A percentile compares a stretch with the other conserved stretches of the same genome.
phyloP scores from a whole-genome alignment of 2,329 filamentous ascomycete species.

The Colletotrichum sp. region DNA sequence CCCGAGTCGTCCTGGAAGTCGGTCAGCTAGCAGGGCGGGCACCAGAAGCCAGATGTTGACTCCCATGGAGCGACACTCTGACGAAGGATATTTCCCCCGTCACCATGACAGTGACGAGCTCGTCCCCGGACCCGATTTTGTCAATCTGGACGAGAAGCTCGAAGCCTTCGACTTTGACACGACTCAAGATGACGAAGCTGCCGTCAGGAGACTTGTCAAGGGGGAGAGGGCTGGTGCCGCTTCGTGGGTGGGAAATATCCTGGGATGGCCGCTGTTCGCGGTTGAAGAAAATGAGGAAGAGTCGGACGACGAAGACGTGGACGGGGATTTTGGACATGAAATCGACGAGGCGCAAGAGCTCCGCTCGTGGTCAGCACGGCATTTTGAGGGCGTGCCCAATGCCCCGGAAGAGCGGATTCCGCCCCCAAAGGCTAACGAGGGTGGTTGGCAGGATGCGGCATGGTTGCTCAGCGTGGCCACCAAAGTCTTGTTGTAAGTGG shows the following conservation, averaged over 20 bases:
- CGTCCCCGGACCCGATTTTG: slow-evolving; percentile 64
- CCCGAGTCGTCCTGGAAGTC: slow-evolving; percentile 44
- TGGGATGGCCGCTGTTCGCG: slow-evolving; percentile 67
- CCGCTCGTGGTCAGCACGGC: slow-evolving; percentile 36
- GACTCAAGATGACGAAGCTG: slow-evolving; percentile 61
- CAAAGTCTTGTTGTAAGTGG: slow-evolving; percentile 60
- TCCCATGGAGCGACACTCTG: slow-evolving; percentile 42
- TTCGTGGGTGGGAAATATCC: slow-evolving; percentile 63
- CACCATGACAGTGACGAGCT: slow-evolving; percentile 36
- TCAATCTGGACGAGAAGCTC: slow-evolving; percentile 65
- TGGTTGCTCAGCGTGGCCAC: slow-evolving; percentile 71
- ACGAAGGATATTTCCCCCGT: slow-evolving; percentile 49
- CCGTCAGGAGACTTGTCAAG: slow-evolving; percentile 61
- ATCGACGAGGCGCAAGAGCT: slow-evolving; percentile 32
- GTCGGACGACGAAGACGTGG: slow-evolving; percentile 42
- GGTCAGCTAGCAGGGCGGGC: slow-evolving; percentile 51
- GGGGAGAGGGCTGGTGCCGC: slow-evolving; percentile 56
- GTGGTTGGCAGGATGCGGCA: slow-evolving; percentile 70
- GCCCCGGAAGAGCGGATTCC: slow-evolving; percentile 52
- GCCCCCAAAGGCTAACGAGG: slow-evolving; percentile 56
- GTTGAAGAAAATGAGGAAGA: slow-evolving; percentile 66
- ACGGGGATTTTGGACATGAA: slow-evolving; percentile 33
- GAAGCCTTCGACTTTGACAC: slow-evolving; percentile 59
- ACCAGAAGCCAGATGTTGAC: slow-evolving; percentile 50
- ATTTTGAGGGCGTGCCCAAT: slow-evolving; percentile 46